Evolutionary conservation across 345 rosid genomes (phyloP), one percentile per base, ranked within the genome.

Genomic region (Brassica cretica): DNA sequence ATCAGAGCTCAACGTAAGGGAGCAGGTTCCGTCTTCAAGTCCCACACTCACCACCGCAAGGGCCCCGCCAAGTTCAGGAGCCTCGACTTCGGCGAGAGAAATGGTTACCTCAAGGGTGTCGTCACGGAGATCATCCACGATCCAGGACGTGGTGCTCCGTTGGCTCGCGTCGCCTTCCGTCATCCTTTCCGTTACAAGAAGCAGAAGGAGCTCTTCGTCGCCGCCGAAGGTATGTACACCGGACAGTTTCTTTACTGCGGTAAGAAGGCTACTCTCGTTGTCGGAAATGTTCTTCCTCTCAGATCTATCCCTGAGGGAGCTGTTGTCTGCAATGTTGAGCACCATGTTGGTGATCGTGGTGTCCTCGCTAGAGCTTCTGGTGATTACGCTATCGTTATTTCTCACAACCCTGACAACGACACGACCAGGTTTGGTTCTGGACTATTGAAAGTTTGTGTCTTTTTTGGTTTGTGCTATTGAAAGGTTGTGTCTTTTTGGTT

Each of bases 151-250:
- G 63, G 63, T 16, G 63, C 60, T 55, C 24, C 60, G 24, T 55
- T 55, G 8, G 60, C 60, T 1, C 60, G 60, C 60, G 24, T 55
- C 11, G 10, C 25, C 11, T 55, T 55, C 60, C 29, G 63, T 8
- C 63, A 58, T 58, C 29, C 63, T 58, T 58, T 58, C 63, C 63
- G 63, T 21, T 58, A 58, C 63, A 19, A 58, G 63, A 58, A 58
- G 63, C 63, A 58, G 63, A 58, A 58, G 63, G 63, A 58, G 63
- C 63, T 58, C 25, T 58, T 58, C n/a, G 29, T 58, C 63, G 63
- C 63, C 30, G 63, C 63, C 63, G 29, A 58, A 3, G 63, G 63
- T 58, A 58, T 58, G 63, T 58, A 58, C 14, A 58, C 63, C 2
- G 63, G 63, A 58, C 30, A 58, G 14, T 58, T 21, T 0, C 0